A percentile compares a stretch with the other conserved stretches of the same genome.
Evolutionary conservation across 1,139 yeast genomes (phyloP).

Genomic region (Blastobotrys aristatus): DNA sequence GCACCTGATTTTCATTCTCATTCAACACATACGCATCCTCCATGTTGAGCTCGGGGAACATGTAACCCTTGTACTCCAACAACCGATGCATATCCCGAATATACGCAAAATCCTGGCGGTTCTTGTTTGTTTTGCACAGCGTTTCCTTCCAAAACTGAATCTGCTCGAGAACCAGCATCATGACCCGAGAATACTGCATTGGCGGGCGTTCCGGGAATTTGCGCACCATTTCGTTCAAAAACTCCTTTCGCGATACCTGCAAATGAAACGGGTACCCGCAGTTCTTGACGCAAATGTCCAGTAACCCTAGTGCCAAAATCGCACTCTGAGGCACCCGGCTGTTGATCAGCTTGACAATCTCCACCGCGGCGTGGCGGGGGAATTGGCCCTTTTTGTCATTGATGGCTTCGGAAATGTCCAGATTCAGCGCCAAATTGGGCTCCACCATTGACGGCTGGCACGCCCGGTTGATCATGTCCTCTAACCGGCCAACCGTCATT

Average conservation of each 20-base stretch:
- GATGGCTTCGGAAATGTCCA: conserved; percentile 90
- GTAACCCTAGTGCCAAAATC: conserved; percentile 49
- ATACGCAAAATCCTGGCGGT: conserved; percentile 87
- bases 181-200: conserved; percentile 73
- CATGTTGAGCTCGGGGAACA: conserved; percentile 83
- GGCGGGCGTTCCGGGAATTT: conserved; percentile 96
- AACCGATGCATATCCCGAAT: conserved; percentile 95
- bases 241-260: conserved; percentile 92
- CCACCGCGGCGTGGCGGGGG: conserved; percentile 90
- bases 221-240: conserved; percentile 85
- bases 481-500: conserved; percentile 24
- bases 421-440: conserved; percentile 81
- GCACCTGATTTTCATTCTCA: conserved; percentile 75
- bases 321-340: conserved; percentile 79
- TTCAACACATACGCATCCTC: conserved; percentile 93
- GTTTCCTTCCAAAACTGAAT: conserved; percentile 98
- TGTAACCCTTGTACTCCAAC: conserved; percentile 78
- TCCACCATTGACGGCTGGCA: conserved; percentile 80
- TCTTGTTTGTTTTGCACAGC: conserved; percentile 80
- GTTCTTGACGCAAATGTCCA: conserved; percentile 90
- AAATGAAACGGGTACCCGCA: conserved; percentile 97
- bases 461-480: conserved; percentile 56
- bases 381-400: conserved; percentile 88
- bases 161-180: conserved; percentile 77
- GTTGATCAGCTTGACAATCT: conserved; percentile 81